Evolutionary conservation across 148 eudicot genomes (phyloP).

Genomic region (Rhododendron molle): DNA sequence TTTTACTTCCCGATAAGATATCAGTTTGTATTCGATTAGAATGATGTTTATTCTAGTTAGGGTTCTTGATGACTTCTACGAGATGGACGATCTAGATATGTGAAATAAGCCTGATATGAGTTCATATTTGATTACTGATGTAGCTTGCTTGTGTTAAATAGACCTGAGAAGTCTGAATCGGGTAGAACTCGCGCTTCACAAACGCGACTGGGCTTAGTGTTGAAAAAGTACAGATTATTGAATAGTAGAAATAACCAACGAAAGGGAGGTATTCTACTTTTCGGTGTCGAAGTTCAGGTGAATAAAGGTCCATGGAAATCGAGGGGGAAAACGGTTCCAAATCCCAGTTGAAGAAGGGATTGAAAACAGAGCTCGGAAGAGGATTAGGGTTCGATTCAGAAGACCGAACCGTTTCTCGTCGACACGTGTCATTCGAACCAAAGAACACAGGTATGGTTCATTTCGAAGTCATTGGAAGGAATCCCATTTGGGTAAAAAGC

Average conservation of each 20-base stretch:
- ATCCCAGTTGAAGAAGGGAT: conserved; percentile 26
- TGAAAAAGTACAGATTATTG: background rate
- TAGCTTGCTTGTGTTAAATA: no score
- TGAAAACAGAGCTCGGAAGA: conserved; percentile 47
- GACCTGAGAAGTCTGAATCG: no score
- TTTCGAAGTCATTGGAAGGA: conserved; percentile 63
- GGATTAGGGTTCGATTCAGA: conserved; percentile 27
- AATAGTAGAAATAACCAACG: background rate
- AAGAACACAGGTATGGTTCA: conserved; percentile 25
- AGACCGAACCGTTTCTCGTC: conserved; percentile 69
- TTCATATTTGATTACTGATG: no score
- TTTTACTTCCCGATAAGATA: no score
- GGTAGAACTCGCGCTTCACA: no score
- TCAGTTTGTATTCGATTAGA: no score
- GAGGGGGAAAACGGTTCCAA: conserved; percentile 47
- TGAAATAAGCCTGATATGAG: no score
- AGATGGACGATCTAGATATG: no score
- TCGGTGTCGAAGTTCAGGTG: background rate
- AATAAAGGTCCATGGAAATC: conserved; percentile 47
- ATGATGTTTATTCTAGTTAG: no score
- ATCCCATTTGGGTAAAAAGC: conserved; percentile 62
- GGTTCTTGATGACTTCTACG: no score
- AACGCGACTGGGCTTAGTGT: background rate
- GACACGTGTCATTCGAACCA: conserved; percentile 46
- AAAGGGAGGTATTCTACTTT: background rate